Evolutionary conservation across 2,329 filamentous ascomycete species (phyloP), one percentile per base, ranked within the genome.

Genomic region (Colletotrichum sp.): DNA sequence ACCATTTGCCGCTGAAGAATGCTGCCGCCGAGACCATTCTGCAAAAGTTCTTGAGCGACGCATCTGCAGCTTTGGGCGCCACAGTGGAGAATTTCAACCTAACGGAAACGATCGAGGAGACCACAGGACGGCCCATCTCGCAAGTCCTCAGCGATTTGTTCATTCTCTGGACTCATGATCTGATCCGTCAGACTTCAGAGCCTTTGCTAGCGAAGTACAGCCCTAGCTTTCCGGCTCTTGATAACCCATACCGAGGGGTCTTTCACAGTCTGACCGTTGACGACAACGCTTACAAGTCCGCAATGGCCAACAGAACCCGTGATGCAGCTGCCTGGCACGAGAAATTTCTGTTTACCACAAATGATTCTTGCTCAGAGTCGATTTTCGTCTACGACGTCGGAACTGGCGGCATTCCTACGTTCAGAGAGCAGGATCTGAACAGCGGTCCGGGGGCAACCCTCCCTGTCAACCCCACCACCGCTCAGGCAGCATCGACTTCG

Each of bases 301-400:
- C 44, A 8, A 52, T 52, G 44, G 44, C n/a, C n/a, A 52, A 21
- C 44, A 7, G 44, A 13, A 52, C 44, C 10, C 44, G 44, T 13
- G 44, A 52, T 0, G 44, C 44, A 8, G 44, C 44, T 52, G n/a
- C 44, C 44, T 52, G 44, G 44, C 44, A 52, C 44, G 44, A 52
- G n/a, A 52, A 52, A 52, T 16, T 78, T 24, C n/a, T 52, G 0
- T 21, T 52, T 0, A 1, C 44, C 44, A 52, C 44, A 0, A 24
- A 52, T 3, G 26, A 63, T 15, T 34, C 59, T n/a, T 87, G 86
- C 75, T 86, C 84, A 8, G 85, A 87, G 67, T 81, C 80, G 44
- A 79, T 87, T 21, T 82, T 87, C 79, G 78, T 87, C 26, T 85
- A 84, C 77, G 86, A 87, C 76, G 85, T 87, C 67, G 85, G 86